Conservation (phyloP, 306 rosid genomes). For the Dryas drummondii region DNA sequence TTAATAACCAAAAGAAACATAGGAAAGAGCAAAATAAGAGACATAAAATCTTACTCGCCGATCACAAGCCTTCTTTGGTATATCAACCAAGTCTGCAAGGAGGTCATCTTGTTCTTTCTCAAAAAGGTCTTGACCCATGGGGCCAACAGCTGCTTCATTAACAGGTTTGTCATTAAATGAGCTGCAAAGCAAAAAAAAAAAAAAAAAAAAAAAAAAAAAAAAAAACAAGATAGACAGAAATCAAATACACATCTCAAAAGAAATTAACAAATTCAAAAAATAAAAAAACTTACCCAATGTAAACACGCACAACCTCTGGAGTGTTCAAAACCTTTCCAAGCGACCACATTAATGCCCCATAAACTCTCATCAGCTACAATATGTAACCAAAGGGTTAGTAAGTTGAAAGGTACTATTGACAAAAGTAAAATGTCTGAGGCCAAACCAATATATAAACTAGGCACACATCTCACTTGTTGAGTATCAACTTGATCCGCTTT, state of each 20-base stretch:
- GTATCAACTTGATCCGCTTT: slow-evolving; percentile 98
- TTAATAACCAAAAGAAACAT: not conserved
- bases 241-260: not conserved
- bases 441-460: not conserved
- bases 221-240: not conserved
- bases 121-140: slow-evolving; percentile 71
- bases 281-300: slow-evolving; percentile 65
- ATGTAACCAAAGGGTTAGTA: not conserved
- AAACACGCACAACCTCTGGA: slow-evolving; percentile 90
- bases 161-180: slow-evolving; percentile 82
- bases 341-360: slow-evolving; percentile 99
- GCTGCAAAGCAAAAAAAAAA: slow-evolving; percentile 33
- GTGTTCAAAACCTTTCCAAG: slow-evolving; percentile 83
- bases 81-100: slow-evolving; percentile 71
- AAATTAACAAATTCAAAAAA: not conserved
- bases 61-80: slow-evolving; percentile 90
- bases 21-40: not conserved
- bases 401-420: not conserved
- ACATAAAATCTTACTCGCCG: slow-evolving; percentile 58
- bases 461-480: slow-evolving; percentile 65
- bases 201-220: too few species aligned
- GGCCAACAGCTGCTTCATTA: slow-evolving; percentile 51
- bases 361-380: slow-evolving; percentile 91
- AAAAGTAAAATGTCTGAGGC: not conserved
- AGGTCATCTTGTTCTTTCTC: slow-evolving; percentile 84